These are phyloP conservation scores for Periconia macrospinosa DNA, from an alignment of 2,329 filamentous ascomycete species.

Conservation along the genomic window DNA sequence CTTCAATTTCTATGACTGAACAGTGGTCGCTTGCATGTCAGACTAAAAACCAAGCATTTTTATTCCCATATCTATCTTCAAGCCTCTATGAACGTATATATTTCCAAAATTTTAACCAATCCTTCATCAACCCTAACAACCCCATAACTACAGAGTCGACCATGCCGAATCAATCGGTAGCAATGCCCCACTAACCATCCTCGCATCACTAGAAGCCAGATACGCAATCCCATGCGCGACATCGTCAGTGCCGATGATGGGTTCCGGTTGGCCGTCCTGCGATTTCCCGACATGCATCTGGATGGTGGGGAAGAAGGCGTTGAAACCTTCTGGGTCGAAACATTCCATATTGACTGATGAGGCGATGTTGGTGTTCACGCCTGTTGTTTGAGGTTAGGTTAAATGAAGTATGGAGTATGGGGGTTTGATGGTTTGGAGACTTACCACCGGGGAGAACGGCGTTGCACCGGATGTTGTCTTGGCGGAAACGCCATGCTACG, in stretches of 20 bases:
- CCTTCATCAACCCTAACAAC: not conserved
- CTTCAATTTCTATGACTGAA: no score
- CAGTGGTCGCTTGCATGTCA: no score
- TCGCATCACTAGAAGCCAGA: constrained; percentile 27
- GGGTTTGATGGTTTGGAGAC: not conserved
- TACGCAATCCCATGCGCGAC: constrained; percentile 29
- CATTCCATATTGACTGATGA: constrained; percentile 23
- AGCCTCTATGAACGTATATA: no score
- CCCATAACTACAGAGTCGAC: constrained; percentile 22
- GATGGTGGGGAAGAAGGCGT: constrained; percentile 12
- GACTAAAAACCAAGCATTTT: no score
- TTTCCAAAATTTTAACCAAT: no score
- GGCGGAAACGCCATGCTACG: constrained; percentile 50
- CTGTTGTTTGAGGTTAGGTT: not conserved
- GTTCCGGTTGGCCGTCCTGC: constrained; percentile 21
- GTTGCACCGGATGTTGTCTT: constrained; percentile 52
- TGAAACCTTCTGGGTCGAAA: constrained; percentile 1
- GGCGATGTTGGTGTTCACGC: constrained; percentile 19
- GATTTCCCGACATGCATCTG: constrained; percentile 27
- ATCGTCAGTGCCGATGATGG: constrained; percentile 21
- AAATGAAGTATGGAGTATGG: not conserved
- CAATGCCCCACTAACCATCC: constrained; percentile 27
- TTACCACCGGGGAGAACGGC: constrained; percentile 47
- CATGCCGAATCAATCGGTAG: constrained; percentile 32
- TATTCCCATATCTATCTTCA: no score